These are phyloP conservation scores for Alternaria ethzedia DNA, from an alignment of 2,329 filamentous ascomycete genomes.

Conservation along the genomic window DNA sequence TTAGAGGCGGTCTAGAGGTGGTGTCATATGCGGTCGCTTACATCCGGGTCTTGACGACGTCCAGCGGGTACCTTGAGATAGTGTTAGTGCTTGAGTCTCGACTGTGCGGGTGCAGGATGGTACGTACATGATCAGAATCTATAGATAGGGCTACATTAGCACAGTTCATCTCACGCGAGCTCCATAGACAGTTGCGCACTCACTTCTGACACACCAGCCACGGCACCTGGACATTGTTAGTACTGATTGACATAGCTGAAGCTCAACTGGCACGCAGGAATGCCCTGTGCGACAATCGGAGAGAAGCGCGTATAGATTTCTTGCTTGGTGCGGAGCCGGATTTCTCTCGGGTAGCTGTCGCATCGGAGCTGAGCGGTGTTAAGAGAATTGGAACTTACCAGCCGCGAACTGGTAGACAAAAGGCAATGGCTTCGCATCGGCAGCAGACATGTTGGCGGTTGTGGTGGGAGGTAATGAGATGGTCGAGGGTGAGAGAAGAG, in stretches of 20 bases:
- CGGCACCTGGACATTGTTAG: constrained; percentile 68
- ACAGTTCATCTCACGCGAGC: constrained; percentile 14
- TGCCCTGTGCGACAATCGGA: not conserved
- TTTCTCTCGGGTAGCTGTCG: constrained; percentile 11
- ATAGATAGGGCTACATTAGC: constrained; percentile 40
- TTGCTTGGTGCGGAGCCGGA: constrained; percentile 2
- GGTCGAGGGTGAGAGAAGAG: constrained; percentile 13
- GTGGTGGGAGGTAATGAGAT: constrained; percentile 12
- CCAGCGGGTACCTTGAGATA: constrained; percentile 87
- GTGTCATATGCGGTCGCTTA: constrained; percentile 57
- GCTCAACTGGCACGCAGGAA: not conserved
- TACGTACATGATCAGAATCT: constrained; percentile 85
- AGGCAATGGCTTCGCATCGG: constrained; percentile 74
- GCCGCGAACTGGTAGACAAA: constrained; percentile 96
- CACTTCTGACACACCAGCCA: constrained; percentile 97
- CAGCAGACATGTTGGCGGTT: constrained; percentile 51
- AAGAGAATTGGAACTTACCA: constrained; percentile 61
- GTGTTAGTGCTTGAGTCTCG: not conserved
- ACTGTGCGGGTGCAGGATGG: not conserved
- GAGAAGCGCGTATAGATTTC: not conserved
- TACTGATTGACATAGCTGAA: constrained; percentile 18
- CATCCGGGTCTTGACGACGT: constrained; percentile 98
- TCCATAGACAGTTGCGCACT: constrained; percentile 46
- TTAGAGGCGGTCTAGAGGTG: constrained; percentile 25
- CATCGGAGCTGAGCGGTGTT: constrained; percentile 31